Evolutionary conservation across 805 yeast species (phyloP).

Genomic region (Debaryomyces tyrocola): DNA sequence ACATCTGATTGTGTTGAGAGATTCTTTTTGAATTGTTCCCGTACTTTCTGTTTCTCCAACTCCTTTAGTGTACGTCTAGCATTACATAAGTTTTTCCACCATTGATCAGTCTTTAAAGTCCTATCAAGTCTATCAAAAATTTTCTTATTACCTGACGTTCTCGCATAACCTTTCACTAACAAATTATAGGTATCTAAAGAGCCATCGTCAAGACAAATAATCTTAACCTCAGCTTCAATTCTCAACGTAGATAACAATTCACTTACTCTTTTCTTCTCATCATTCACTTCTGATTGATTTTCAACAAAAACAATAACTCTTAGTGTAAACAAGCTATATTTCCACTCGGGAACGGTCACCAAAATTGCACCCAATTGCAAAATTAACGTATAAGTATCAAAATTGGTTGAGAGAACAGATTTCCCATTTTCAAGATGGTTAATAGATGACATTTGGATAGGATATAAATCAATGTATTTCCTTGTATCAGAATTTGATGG

Average conservation of each 20-base stretch:
- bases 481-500: conserved; percentile 21
- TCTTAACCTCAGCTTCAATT: conserved; percentile 79
- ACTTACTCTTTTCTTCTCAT: conserved; percentile 63
- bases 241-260: conserved; percentile 73
- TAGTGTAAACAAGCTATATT: conserved; percentile 59
- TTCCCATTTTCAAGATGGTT: conserved; percentile 66
- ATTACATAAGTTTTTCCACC: conserved; percentile 78
- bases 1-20: neutral
- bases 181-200: conserved; percentile 64
- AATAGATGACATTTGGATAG: conserved; percentile 93
- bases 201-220: conserved; percentile 64
- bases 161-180: conserved; percentile 66
- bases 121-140: conserved; percentile 47
- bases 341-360: conserved; percentile 93
- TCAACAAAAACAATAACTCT: conserved; percentile 93
- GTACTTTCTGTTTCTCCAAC: conserved; percentile 28
- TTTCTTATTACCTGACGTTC: conserved; percentile 23
- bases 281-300: conserved; percentile 61
- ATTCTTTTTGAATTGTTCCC: neutral
- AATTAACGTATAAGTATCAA: conserved; percentile 93
- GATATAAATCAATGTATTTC: conserved; percentile 82
- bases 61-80: conserved; percentile 49
- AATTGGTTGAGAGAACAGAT: conserved; percentile 78
- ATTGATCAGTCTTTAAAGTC: conserved; percentile 60
- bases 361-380: conserved; percentile 91